These are phyloP conservation scores for Podaxis carcinomalis DNA, from an alignment of 768 basidiomycete species.

Conservation along the genomic window DNA sequence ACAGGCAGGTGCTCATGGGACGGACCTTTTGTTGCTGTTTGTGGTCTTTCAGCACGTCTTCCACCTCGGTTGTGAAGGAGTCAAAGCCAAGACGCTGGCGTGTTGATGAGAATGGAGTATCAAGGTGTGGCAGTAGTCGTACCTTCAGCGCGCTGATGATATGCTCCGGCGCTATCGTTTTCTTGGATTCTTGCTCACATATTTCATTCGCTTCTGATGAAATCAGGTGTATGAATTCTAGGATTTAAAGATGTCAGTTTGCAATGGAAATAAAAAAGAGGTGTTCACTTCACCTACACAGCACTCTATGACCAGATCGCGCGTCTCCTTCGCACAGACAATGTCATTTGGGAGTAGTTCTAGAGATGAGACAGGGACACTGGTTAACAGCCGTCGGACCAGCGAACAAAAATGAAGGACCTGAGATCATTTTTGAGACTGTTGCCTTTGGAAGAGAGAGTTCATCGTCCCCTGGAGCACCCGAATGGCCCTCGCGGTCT, in stretches of 20 bases:
- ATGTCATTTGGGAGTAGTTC: slow-evolving; percentile 88
- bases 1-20: neutral
- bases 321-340: slow-evolving; percentile 90
- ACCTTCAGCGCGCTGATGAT: slow-evolving; percentile 91
- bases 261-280: neutral
- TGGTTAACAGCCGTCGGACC: neutral
- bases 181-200: slow-evolving; percentile 97
- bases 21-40: slow-evolving; percentile 92
- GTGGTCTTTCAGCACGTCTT: slow-evolving; percentile 92
- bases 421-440: slow-evolving; percentile 94
- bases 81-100: slow-evolving; percentile 88
- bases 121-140: slow-evolving; percentile 16
- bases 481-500: slow-evolving; percentile 78
- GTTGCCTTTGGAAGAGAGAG: slow-evolving; percentile 95
- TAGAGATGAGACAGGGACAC: slow-evolving; percentile 26
- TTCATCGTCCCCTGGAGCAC: slow-evolving; percentile 80
- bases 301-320: slow-evolving; percentile 95
- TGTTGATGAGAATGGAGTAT: slow-evolving; percentile 5
- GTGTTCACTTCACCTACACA: slow-evolving; percentile 82
- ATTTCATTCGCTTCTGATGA: slow-evolving; percentile 98
- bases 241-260: slow-evolving; percentile 11
- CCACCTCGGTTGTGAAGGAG: slow-evolving; percentile 82
- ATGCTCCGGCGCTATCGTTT: slow-evolving; percentile 98
- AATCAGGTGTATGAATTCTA: slow-evolving; percentile 97
- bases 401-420: slow-evolving; percentile 35